Base-by-base conservation (phyloP, 2,329 filamentous ascomycete species). In the Monosporascus cannonballus region DNA sequence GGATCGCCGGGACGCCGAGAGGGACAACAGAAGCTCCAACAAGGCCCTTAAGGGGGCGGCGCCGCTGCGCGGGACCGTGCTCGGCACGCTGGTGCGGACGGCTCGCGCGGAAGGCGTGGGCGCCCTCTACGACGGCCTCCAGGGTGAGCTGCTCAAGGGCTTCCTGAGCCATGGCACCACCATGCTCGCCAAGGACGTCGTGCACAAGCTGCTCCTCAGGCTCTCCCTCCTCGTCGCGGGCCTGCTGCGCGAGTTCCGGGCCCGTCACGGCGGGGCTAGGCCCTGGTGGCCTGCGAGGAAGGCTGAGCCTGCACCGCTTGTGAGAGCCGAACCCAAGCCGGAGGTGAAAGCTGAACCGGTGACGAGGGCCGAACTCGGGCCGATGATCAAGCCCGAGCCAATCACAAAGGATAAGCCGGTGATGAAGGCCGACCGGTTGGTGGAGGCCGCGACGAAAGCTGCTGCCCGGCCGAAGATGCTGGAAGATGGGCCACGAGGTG, bases 91-190 rank as follows among this genome's bases (percentile, higher is more conserved):
- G 20, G 57, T 83, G 24, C 73, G 76, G 20, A 82, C 83, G 38
- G 72, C 77, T 34, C 78, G 76, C 46, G 76, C 73, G 0, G 89
- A 96, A 63, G 91, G 91, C 1, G 55, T 85, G 0, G 65, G 67
- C 4, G 86, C 84, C 0, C 71, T 96, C 8, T 96, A 95, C 65
- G 82, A 87, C 48, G 91, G 90, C 5, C 73, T 96, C 0, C 78
- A 77, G 15, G 88, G 85, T 4, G 89, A 95, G 69, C 76, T 96
- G 3, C 69, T 92, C 8, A 92, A 91, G 63, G 87, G 88, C 0
- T 95, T 96, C 71, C 85, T 96, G 62, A 85, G 84, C 22, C 90
- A 96, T 63, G 91, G 91, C 0, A 79, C 91, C 49, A 93, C 90
- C 1, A 96, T 96, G 89, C 73, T 93, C 51, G 83, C 89, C 54